phyloP scores from a whole-genome alignment of 495 filamentous ascomycete genomes.

The Xylaria palmicola region DNA sequence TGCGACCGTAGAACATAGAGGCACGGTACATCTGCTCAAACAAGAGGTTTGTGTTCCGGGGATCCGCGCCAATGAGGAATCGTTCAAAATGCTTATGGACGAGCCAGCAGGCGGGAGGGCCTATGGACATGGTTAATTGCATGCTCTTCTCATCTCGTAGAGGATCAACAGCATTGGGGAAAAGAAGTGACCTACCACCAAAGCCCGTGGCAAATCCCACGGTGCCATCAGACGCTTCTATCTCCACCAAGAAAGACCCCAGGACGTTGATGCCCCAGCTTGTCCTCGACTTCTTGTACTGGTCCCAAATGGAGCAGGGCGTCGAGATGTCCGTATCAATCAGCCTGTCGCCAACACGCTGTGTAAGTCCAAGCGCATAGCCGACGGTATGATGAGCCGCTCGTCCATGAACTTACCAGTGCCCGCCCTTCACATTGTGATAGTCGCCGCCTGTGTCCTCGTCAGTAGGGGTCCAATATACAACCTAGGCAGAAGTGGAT shows the following conservation, averaged over 20 bases:
- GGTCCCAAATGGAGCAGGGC: conserved; percentile 83
- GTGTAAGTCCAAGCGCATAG: neutral
- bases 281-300: conserved; percentile 82
- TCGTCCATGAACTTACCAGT: conserved; percentile 60
- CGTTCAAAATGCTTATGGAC: conserved; percentile 87
- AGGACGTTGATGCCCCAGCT: conserved; percentile 96
- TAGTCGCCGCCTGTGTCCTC: conserved; percentile 67
- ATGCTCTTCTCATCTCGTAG: neutral
- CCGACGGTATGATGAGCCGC: neutral
- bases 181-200: conserved; percentile 54
- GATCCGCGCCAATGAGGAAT: conserved; percentile 86
- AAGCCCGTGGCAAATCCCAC: conserved; percentile 93
- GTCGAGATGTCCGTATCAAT: conserved; percentile 89
- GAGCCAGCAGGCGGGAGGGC: conserved; percentile 88
- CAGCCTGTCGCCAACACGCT: conserved; percentile 50
- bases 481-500: neutral
- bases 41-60: conserved; percentile 80
- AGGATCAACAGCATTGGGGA: neutral
- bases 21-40: conserved; percentile 96
- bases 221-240: conserved; percentile 83
- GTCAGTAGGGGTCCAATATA: neutral
- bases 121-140: conserved; percentile 27
- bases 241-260: conserved; percentile 90
- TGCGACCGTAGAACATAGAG: conserved; percentile 93
- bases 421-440: conserved; percentile 90